Evolutionary conservation across 192 early-diverging fungal genomes (phyloP).

Genomic region (Coemansia sp.): DNA sequence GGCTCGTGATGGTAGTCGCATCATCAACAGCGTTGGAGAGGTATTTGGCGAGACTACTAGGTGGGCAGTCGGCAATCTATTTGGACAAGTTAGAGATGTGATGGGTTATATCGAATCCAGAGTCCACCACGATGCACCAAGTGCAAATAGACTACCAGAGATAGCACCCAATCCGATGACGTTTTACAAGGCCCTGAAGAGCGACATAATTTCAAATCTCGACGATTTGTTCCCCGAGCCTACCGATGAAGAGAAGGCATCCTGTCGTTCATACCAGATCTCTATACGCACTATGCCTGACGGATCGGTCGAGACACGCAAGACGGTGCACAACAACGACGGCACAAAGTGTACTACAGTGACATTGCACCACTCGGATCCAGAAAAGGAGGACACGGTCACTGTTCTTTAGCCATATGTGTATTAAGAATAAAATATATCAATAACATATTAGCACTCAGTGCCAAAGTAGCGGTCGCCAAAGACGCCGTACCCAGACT

Average conservation of each 20-base stretch:
- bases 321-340: slow-evolving; percentile 29
- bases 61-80: slow-evolving; percentile 43
- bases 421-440: background rate
- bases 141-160: background rate
- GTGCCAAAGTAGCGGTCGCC: slow-evolving; percentile 67
- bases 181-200: slow-evolving; percentile 23
- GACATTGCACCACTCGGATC: slow-evolving; percentile 20
- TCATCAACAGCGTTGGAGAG: slow-evolving; percentile 35
- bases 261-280: slow-evolving; percentile 35
- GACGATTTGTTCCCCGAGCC: slow-evolving; percentile 37
- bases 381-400: slow-evolving; percentile 14
- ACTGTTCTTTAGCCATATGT: slow-evolving; percentile 6
- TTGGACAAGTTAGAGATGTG: slow-evolving; percentile 43
- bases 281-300: slow-evolving; percentile 50
- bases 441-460: slow-evolving; percentile 24
- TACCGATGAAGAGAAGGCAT: slow-evolving; percentile 6
- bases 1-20: slow-evolving; percentile 21
- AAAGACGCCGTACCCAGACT: slow-evolving; percentile 90
- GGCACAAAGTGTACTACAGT: slow-evolving; percentile 38
- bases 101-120: slow-evolving; percentile 41
- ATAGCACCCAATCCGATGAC: slow-evolving; percentile 1
- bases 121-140: slow-evolving; percentile 15
- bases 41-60: slow-evolving; percentile 44
- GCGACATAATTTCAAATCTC: slow-evolving; percentile 31
- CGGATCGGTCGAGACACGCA: slow-evolving; percentile 50